Evolutionary conservation across 208 protist genomes (phyloP).

Genomic region (Leishmania arabica): DNA sequence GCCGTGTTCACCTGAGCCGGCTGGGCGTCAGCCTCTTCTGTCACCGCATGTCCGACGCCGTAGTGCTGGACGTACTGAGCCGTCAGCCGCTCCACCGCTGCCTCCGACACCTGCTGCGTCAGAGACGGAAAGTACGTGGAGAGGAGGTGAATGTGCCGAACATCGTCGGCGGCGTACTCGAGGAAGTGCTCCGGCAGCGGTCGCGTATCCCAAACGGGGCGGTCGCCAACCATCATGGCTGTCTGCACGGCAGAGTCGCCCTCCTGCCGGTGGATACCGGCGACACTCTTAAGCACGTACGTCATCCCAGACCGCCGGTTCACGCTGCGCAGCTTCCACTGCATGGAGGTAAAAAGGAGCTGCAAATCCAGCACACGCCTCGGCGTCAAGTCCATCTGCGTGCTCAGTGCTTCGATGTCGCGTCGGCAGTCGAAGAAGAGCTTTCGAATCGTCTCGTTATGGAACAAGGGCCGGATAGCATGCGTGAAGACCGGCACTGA

Average conservation of each 20-base stretch:
- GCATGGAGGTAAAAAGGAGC: slow-evolving; percentile 80
- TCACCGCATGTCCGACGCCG: slow-evolving; percentile 54
- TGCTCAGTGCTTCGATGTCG: slow-evolving; percentile 87
- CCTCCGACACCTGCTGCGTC: slow-evolving; percentile 25
- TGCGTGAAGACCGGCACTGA: slow-evolving; percentile 35
- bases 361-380: slow-evolving; percentile 80
- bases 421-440: slow-evolving; percentile 90
- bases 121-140: slow-evolving; percentile 30
- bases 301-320: slow-evolving; percentile 85
- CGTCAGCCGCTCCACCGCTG: slow-evolving; percentile 66
- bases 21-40: slow-evolving; percentile 65
- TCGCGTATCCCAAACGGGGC: slow-evolving; percentile 89
- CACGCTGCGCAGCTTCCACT: slow-evolving; percentile 82
- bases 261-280: slow-evolving; percentile 68
- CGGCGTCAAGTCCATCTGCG: slow-evolving; percentile 70
- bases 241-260: slow-evolving; percentile 78
- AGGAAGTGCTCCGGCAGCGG: slow-evolving; percentile 88
- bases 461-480: slow-evolving; percentile 40
- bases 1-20: slow-evolving; percentile 73
- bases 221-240: slow-evolving; percentile 83
- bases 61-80: slow-evolving; percentile 83
- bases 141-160: slow-evolving; percentile 86
- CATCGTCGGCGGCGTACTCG: slow-evolving; percentile 89
- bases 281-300: slow-evolving; percentile 82
- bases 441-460: slow-evolving; percentile 56